Base-by-base conservation (phyloP, 768 basidiomycete genomes). In the Tylopilus vinaceipallidus region DNA sequence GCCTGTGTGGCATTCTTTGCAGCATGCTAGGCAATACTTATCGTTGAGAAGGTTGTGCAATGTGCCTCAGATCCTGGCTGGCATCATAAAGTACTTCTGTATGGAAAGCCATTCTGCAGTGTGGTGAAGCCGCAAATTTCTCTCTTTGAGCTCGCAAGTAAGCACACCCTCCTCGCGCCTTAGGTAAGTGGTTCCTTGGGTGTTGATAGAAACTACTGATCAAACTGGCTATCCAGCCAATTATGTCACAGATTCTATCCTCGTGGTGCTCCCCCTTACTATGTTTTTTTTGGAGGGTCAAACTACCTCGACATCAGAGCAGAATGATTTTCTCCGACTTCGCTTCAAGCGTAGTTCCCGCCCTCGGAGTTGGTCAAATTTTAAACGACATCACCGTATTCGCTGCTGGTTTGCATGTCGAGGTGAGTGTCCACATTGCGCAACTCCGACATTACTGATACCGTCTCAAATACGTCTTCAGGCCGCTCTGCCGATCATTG, bases 291-390 rank as follows among this genome's bases (percentile, higher is more conserved):
- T 61, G 62, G 59, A 53, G 41, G 38, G 42, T 63, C 19, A 61
- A 54, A 33, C 37, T 61, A 12, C 61, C 61, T 2, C 46, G 4
- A 34, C 39, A 53, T 19, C 56, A 63, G 38, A 51, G 47, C 16
- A 50, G 62, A 32, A 63, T 63, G 62, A 61, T 63, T 22, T 53
- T 63, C 32, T 50, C 27, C n/a, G 42, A 54, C 22, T 56, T 63
- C 14, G 47, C 62, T 26, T 63, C 62, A 7, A 53, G 62, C 22
- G 27, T 59, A 19, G 13, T 56, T 17, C 35, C 61, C 0, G 52
- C 56, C 8, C 19, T 61, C 6, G 56, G 35, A 19, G 45, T n/a
- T n/a, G n/a, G n/a, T n/a, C n/a, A n/a, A n/a, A n/a, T n/a, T n/a
- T n/a, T 53, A 13, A 2, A 20, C 3, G 6, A 13, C 36, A 2